Evolutionary conservation across 2,329 filamentous ascomycete species (phyloP), one percentile per base, ranked within the genome.

Genomic region (Ophiostoma quercus): DNA sequence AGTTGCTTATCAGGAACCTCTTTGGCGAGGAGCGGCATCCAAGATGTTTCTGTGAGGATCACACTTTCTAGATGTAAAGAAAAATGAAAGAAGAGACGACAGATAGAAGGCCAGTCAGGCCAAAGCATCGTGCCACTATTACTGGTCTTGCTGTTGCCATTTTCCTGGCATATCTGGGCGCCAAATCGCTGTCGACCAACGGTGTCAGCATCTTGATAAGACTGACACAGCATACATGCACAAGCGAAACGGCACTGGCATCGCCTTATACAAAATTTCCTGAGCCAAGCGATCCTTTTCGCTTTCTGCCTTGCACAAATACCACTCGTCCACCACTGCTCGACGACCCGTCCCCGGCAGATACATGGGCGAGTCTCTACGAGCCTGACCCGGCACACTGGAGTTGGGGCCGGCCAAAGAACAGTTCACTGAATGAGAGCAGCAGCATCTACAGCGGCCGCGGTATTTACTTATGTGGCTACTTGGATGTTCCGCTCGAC

Each of bases 401-500:
- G 51, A 25, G n/a, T n/a, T 57, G 51, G 51, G 51, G 51, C 51
- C 16, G 22, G 22, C 9, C 51, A 11, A 57, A 22, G 22, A 57
- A 57, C 4, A 29, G 11, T 8, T 4, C 51, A 4, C 6, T 3
- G 6, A 25, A 3, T 11, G 19, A 25, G 8, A 25, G 22, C 8
- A 51, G 43, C n/a, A 25, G n/a, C 12, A n/a, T 8, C 7, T 25
- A 57, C 8, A 12, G 14, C 25, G 51, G 22, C 22, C 51, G 51
- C 7, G 51, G 51, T 0, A 29, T 84, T 69, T 84, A 80, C 72
- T 76, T 84, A 7, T 84, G 82, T 70, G 82, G 82, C 16, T 84
- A 81, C 70, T 76, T 84, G 9, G 81, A 84, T 34, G 81, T 82
- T 4, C 82, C 82, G 1, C 77, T 84, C 3, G 82, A 84, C 74